These are phyloP conservation scores for Nothophaeocryptopus gaeumannii DNA, from an alignment of 2,329 filamentous ascomycete genomes.

Conservation along the genomic window DNA sequence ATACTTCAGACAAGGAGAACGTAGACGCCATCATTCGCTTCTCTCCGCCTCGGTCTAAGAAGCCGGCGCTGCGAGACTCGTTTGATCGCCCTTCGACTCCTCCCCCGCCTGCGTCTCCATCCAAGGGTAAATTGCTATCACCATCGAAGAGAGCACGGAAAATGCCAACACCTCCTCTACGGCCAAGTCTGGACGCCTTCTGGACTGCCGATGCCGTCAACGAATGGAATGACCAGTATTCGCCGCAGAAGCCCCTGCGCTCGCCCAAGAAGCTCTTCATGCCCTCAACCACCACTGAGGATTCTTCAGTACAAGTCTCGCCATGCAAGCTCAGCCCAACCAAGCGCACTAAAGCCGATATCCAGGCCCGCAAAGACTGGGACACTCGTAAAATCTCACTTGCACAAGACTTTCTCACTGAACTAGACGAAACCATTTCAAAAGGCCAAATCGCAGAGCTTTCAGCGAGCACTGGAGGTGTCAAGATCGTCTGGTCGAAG, in stretches of 20 bases:
- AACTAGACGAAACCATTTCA: conserved; percentile 67
- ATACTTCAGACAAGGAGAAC: conserved; percentile 34
- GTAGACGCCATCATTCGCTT: conserved; percentile 22
- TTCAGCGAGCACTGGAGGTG: conserved; percentile 63
- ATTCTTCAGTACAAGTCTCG: conserved; percentile 33
- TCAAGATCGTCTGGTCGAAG: conserved; percentile 70
- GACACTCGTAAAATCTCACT: conserved; percentile 60
- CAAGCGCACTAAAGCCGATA: conserved; percentile 32
- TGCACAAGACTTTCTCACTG: conserved; percentile 61
- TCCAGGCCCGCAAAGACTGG: conserved; percentile 58
- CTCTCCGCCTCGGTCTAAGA: conserved; percentile 27
- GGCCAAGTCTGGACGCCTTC: conserved; percentile 56
- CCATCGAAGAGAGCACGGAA: conserved; percentile 45
- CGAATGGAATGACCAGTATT: conserved; percentile 63
- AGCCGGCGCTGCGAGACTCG: conserved; percentile 8
- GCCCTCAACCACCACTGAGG: conserved; percentile 21
- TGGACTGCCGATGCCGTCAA: conserved; percentile 60
- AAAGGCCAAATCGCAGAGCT: conserved; percentile 58
- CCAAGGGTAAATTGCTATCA: conserved; percentile 43
- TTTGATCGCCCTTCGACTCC: conserved; percentile 34
- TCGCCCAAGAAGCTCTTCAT: conserved; percentile 37
- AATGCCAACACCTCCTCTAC: conserved; percentile 56
- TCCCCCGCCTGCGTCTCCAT: conserved; percentile 43
- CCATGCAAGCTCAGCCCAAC: conserved; percentile 40
- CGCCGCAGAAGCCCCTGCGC: conserved; percentile 48